Percentiles rank a stretch among this genome's conserved stretches.
Conservation (phyloP, 169 alveolate genomes). For the Amoebophrya sp. region DNA sequence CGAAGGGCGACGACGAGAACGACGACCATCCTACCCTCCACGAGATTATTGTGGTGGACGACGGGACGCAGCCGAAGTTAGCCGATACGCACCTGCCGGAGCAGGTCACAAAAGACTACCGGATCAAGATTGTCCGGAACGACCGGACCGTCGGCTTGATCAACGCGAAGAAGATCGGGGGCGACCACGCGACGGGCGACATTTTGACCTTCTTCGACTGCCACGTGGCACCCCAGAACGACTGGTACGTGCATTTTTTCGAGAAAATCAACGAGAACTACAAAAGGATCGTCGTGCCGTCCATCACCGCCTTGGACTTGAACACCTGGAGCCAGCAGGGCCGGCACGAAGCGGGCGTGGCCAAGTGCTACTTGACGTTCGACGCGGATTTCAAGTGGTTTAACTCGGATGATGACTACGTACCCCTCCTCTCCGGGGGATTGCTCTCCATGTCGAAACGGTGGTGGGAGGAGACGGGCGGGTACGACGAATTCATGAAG, state of each 20-base stretch:
- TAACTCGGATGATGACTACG: background rate
- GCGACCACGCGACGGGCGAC: slow-evolving; percentile 45
- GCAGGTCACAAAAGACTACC: background rate
- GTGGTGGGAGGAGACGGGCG: slow-evolving; percentile 60
- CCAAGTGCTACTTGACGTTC: slow-evolving; percentile 46
- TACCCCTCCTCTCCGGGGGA: slow-evolving; percentile 52
- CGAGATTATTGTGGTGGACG: background rate
- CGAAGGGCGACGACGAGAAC: background rate
- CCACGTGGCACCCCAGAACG: slow-evolving; percentile 39
- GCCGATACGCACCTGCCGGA: background rate
- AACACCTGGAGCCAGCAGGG: slow-evolving; percentile 45
- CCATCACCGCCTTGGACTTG: slow-evolving; percentile 45
- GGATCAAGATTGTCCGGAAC: slow-evolving; percentile 21
- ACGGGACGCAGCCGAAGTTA: background rate
- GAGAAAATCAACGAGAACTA: slow-evolving; percentile 38
- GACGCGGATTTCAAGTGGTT: slow-evolving; percentile 49
- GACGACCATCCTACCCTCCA: background rate
- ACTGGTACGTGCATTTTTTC: slow-evolving; percentile 40
- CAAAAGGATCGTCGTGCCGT: slow-evolving; percentile 44
- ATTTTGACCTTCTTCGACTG: slow-evolving; percentile 42
- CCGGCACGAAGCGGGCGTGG: slow-evolving; percentile 34
- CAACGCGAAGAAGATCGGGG: slow-evolving; percentile 45
- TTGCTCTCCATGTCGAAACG: slow-evolving; percentile 49
- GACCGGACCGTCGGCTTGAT: slow-evolving; percentile 44
- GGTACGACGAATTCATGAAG: slow-evolving; percentile 38